phyloP scores from a whole-genome alignment of 257 asterid species.

The Craterostigma plantagineum region DNA sequence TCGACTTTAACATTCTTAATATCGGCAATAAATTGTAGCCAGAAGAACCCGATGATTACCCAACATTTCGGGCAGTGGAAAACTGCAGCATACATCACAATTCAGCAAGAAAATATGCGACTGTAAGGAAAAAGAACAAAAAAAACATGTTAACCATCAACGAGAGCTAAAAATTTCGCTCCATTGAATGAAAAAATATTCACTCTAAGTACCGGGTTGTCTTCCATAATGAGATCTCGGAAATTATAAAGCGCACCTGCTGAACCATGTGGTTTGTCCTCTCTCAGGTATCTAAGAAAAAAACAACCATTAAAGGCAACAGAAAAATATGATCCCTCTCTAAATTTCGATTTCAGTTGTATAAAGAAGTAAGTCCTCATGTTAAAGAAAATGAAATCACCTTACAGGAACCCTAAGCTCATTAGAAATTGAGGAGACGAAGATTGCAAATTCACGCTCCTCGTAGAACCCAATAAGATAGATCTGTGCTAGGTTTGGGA shows the following conservation, averaged over 20 bases:
- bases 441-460: conserved; percentile 48
- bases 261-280: conserved; percentile 83
- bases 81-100: conserved; percentile 83
- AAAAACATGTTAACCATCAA: conserved; percentile 5
- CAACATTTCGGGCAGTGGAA: conserved; percentile 70
- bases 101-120: conserved; percentile 68
- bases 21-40: background rate
- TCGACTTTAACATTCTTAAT: background rate
- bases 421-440: conserved; percentile 59
- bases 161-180: background rate
- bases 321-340: background rate
- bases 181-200: background rate
- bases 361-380: conserved; percentile 1
- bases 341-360: too few species aligned
- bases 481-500: conserved; percentile 52
- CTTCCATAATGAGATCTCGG: conserved; percentile 73
- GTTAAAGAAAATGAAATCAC: conserved; percentile 20
- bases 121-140: conserved; percentile 21
- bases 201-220: conserved; percentile 44
- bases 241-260: conserved; percentile 72
- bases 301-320: background rate
- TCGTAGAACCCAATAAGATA: conserved; percentile 67
- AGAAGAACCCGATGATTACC: conserved; percentile 19
- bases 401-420: conserved; percentile 80
- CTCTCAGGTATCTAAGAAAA: conserved; percentile 54